These are phyloP conservation scores for Brettanomyces custersianus DNA, from an alignment of 805 yeast genomes.

Conservation along the genomic window DNA sequence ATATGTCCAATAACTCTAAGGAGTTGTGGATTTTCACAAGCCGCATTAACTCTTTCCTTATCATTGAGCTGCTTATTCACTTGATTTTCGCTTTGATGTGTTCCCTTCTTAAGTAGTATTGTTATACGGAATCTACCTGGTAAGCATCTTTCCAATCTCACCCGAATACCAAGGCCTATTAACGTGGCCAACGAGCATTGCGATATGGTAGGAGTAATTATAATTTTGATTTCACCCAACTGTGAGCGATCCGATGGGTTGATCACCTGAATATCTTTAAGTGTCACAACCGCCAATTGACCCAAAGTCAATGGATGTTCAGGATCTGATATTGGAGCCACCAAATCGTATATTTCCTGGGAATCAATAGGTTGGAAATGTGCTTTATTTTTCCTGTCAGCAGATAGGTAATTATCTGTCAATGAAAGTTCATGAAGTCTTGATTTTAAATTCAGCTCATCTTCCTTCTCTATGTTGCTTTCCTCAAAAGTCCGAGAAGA, in stretches of 20 bases:
- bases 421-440: conserved; percentile 1
- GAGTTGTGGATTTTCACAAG: conserved; percentile 93
- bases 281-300: conserved; percentile 86
- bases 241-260: conserved; percentile 44
- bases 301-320: conserved; percentile 95
- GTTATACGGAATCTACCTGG: conserved; percentile 78
- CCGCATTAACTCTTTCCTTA: conserved; percentile 96
- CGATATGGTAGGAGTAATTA: conserved; percentile 94
- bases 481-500: neutral
- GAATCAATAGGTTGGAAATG: conserved; percentile 65
- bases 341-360: conserved; percentile 84
- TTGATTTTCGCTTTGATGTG: conserved; percentile 92
- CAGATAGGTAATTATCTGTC: neutral
- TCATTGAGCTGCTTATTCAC: conserved; percentile 96
- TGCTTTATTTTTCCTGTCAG: neutral
- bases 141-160: conserved; percentile 78
- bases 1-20: conserved; percentile 84
- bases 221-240: conserved; percentile 69
- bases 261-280: conserved; percentile 65
- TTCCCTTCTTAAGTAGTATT: conserved; percentile 77
- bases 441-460: neutral
- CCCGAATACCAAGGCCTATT: conserved; percentile 91
- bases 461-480: neutral
- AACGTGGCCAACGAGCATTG: conserved; percentile 95
- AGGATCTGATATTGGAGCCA: conserved; percentile 86